Conservation (phyloP, 306 rosid species). For the Prunus mira region DNA sequence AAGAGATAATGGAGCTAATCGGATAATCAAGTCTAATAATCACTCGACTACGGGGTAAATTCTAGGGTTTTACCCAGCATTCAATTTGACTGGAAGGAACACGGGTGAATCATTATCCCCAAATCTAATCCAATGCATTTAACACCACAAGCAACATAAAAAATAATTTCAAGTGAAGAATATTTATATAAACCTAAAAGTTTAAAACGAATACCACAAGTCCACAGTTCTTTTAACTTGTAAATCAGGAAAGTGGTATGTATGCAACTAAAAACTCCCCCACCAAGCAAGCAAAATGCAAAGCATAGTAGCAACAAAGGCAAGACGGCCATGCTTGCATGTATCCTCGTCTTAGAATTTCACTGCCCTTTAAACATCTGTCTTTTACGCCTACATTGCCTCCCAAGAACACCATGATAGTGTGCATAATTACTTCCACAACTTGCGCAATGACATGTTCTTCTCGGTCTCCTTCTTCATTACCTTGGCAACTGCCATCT, state of each 20-base stretch:
- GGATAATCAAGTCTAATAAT: too few relatives aligned
- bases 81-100: too few relatives aligned
- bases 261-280: not conserved
- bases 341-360: not conserved
- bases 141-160: too few relatives aligned
- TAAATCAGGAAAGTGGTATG: too few relatives aligned
- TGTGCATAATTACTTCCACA: slow-evolving; percentile 65
- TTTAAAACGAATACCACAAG: not conserved
- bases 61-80: too few relatives aligned
- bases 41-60: too few relatives aligned
- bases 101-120: not conserved
- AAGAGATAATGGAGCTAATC: too few relatives aligned
- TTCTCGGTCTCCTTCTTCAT: slow-evolving; percentile 97
- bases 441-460: slow-evolving; percentile 94
- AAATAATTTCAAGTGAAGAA: not conserved
- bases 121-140: too few relatives aligned
- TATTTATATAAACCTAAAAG: too few relatives aligned
- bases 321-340: not conserved
- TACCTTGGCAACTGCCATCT: slow-evolving; percentile 99
- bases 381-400: not conserved
- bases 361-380: not conserved
- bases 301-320: not conserved
- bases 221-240: too few relatives aligned
- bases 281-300: not conserved
- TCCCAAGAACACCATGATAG: not conserved